Base-by-base conservation (phyloP, 2,329 filamentous ascomycete species). In the Fusarium pseudonygamai region DNA sequence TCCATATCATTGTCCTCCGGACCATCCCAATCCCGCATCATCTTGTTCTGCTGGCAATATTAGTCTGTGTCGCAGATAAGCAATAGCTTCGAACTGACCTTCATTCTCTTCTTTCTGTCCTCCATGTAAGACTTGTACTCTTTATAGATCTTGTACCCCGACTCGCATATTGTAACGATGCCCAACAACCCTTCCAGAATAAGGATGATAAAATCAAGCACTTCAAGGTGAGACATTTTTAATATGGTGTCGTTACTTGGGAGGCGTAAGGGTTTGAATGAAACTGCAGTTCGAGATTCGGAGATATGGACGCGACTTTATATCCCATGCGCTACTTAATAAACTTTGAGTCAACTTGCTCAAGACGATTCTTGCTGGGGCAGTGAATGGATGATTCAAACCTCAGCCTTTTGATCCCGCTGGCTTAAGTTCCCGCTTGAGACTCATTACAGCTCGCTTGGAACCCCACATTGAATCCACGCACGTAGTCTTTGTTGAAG, bases 281-380 rank as follows among this genome's bases (percentile, higher is more conserved):
- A 20, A 26, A 45, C 1, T 20, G 12, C 42, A 6, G 7, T 26
- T 12, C 5, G 12, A 45, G 3, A 26, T 45, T 26, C 1, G 0
- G 5, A 45, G 2, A 26, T 12, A 14, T 26, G 16, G 16, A 45
- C 10, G 16, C 4, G 11, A 5, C 24, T 26, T 45, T 14, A 26
- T 26, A 10, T 4, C 7, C 9, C 18, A 20, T 26, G 4, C 16
- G 16, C 6, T 43, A 7, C 1, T 18, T 20, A 9, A 13, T 18
- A 26, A 14, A 20, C 11, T 20, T 45, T 45, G 0, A 3, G 24
- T 2, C 16, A 24, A 7, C 24, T 13, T 5, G 5, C 12, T 20
- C 5, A 4, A 20, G 8, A 20, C 5, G 0, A 14, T 45, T 26
- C 16, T 20, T 26, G 0, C 12, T 26, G 1, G 24, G 24, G 2